Evolutionary conservation across 352 stramenopile genomes (phyloP).

Genomic region (Globisporangium perplexum): DNA sequence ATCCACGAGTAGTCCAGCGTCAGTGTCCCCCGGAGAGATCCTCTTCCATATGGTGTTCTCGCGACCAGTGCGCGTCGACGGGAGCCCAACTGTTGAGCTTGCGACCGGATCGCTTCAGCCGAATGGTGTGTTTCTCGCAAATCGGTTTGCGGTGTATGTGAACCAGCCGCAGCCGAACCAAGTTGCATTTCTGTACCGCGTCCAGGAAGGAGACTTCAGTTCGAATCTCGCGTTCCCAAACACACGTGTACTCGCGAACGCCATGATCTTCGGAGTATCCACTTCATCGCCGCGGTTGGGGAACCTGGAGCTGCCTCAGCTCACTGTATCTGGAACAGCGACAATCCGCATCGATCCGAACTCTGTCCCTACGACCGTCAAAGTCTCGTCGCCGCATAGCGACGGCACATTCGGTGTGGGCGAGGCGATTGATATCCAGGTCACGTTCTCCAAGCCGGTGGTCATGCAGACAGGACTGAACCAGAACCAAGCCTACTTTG

Average conservation of each 20-base stretch:
- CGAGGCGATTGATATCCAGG: slow-evolving; percentile 60
- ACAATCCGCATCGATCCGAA: slow-evolving; percentile 42
- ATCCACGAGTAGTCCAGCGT: slow-evolving; percentile 33
- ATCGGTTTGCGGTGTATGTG: slow-evolving; percentile 39
- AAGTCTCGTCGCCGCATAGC: slow-evolving; percentile 41
- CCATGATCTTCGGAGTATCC: slow-evolving; percentile 37
- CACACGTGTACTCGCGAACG: slow-evolving; percentile 29
- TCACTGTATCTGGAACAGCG: slow-evolving; percentile 23
- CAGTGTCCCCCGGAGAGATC: slow-evolving; percentile 56
- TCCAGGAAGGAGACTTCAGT: slow-evolving; percentile 48
- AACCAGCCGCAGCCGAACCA: slow-evolving; percentile 38
- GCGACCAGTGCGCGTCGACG: slow-evolving; percentile 39
- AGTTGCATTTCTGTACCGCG: slow-evolving; percentile 59
- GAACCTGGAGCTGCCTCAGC: slow-evolving; percentile 25
- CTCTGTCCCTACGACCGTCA: slow-evolving; percentile 51
- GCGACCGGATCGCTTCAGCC: slow-evolving; percentile 47
- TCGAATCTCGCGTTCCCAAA: slow-evolving; percentile 48
- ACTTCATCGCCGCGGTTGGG: slow-evolving; percentile 32
- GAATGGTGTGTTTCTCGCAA: slow-evolving; percentile 35
- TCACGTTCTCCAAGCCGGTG: slow-evolving; percentile 64
- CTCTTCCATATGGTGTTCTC: slow-evolving; percentile 64
- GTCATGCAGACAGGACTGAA: slow-evolving; percentile 60
- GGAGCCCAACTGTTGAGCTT: slow-evolving; percentile 39
- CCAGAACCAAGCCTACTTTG: slow-evolving; percentile 43
- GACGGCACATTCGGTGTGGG: slow-evolving; percentile 51